These are phyloP conservation scores for Monosporascus cannonballus DNA, from an alignment of 2,329 filamentous ascomycete species.

Conservation along the genomic window DNA sequence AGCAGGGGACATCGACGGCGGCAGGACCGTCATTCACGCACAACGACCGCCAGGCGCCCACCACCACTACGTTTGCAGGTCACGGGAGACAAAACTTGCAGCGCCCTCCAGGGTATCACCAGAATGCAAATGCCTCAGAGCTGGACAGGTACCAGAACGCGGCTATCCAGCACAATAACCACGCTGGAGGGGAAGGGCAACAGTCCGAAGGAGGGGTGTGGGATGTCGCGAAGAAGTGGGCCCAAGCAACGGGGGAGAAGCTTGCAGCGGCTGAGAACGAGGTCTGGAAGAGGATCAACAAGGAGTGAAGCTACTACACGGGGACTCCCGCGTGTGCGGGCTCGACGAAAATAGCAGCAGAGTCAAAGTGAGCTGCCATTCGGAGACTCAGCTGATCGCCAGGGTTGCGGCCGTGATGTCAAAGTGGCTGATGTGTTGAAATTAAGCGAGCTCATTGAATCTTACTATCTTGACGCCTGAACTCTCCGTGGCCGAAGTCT, in stretches of 20 bases:
- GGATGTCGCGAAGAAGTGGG: conserved; percentile 53
- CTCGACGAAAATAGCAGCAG: too few relatives aligned
- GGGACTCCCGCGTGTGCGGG: not conserved
- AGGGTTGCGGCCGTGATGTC: too few relatives aligned
- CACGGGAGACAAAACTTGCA: conserved; percentile 26
- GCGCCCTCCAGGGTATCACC: conserved; percentile 51
- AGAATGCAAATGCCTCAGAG: conserved; percentile 48
- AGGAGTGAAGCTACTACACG: conserved; percentile 32
- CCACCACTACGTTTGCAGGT: conserved; percentile 21
- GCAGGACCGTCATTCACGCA: conserved; percentile 24
- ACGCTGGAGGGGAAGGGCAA: conserved; percentile 18
- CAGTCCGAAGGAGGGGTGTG: conserved; percentile 41
- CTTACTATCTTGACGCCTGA: too few relatives aligned
- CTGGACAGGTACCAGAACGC: conserved; percentile 41
- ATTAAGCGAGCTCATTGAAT: too few relatives aligned
- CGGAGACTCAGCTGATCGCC: too few relatives aligned
- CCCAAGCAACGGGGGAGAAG: conserved; percentile 49
- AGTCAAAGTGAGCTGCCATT: too few relatives aligned
- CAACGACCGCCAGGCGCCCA: conserved; percentile 19
- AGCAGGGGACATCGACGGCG: conserved; percentile 39
- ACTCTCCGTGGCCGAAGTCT: too few relatives aligned
- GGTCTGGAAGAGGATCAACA: conserved; percentile 59
- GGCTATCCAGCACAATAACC: conserved; percentile 30
- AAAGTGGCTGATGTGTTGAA: too few relatives aligned
- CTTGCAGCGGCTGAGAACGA: conserved; percentile 53